Conservation (phyloP, 2,329 filamentous ascomycete genomes). For the Diaporthe humulicola region DNA sequence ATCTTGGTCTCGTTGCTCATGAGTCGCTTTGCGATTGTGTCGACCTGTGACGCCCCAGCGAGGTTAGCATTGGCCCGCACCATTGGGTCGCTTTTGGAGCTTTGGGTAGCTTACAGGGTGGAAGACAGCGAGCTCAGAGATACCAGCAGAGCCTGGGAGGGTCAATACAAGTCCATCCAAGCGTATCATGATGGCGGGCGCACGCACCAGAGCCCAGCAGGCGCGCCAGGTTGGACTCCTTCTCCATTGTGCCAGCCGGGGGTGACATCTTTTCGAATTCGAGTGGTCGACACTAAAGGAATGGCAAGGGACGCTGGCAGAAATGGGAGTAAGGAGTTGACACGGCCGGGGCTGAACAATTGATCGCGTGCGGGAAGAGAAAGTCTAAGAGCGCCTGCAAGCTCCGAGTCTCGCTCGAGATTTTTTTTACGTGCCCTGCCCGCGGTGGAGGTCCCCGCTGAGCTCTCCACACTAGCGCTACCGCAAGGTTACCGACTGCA, state of each 20-base stretch:
- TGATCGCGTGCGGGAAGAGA: slow-evolving; percentile 32
- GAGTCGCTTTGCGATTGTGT: slow-evolving; percentile 97
- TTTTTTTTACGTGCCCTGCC: slow-evolving; percentile 36
- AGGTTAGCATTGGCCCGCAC: slow-evolving; percentile 35
- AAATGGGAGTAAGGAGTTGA: slow-evolving; percentile 9
- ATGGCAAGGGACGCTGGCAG: slow-evolving; percentile 26
- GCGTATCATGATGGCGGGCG: slow-evolving; percentile 23
- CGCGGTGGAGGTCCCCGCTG: slow-evolving; percentile 27
- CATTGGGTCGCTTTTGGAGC: slow-evolving; percentile 36
- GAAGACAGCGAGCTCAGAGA: slow-evolving; percentile 93
- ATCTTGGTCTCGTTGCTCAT: slow-evolving; percentile 95
- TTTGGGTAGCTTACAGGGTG: slow-evolving; percentile 75
- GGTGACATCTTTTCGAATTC: slow-evolving; percentile 68
- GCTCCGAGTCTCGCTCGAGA: slow-evolving; percentile 35
- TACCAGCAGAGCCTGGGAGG: slow-evolving; percentile 84
- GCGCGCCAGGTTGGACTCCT: slow-evolving; percentile 90
- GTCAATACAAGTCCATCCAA: slow-evolving; percentile 30
- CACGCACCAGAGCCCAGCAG: slow-evolving; percentile 87
- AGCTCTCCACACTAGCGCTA: slow-evolving; percentile 26
- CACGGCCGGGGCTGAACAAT: slow-evolving; percentile 30
- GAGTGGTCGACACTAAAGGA: slow-evolving; percentile 7
- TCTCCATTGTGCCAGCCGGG: slow-evolving; percentile 67
- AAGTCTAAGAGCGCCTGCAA: slow-evolving; percentile 23
- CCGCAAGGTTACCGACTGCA: slow-evolving; percentile 24
- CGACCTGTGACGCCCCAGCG: slow-evolving; percentile 72